These are phyloP conservation scores for Trypanosoma grayi DNA, from an alignment of 208 protist genomes.

Conservation along the genomic window DNA sequence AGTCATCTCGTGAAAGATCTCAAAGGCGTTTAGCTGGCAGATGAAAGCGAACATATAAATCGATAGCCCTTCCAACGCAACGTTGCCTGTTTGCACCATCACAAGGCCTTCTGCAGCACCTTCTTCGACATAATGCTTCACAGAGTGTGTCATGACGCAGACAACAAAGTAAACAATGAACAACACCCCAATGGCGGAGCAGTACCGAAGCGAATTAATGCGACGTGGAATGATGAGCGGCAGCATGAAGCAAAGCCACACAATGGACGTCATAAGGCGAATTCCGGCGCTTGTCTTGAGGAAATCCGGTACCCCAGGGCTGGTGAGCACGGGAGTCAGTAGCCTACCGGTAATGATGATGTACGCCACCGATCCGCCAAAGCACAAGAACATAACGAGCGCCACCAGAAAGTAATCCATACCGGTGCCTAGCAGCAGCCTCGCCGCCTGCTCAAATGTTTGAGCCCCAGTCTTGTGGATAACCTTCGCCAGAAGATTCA, in stretches of 20 bases:
- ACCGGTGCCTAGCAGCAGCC: conserved; percentile 51
- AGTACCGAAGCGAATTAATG: conserved; percentile 80
- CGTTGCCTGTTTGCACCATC: conserved; percentile 31
- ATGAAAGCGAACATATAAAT: conserved; percentile 69
- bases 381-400: conserved; percentile 82
- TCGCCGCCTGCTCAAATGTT: conserved; percentile 78
- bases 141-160: conserved; percentile 54
- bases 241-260: conserved; percentile 66
- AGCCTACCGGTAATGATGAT: conserved; percentile 73
- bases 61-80: conserved; percentile 39
- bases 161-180: conserved; percentile 75
- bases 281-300: conserved; percentile 36
- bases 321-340: conserved; percentile 51
- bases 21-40: conserved; percentile 67
- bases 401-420: conserved; percentile 72
- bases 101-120: conserved; percentile 32
- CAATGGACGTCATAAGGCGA: conserved; percentile 40
- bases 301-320: conserved; percentile 29
- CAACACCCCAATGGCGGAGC: conserved; percentile 55
- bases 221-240: conserved; percentile 62
- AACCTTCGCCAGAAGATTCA: conserved; percentile 53
- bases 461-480: conserved; percentile 66
- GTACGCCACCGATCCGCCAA: conserved; percentile 75
- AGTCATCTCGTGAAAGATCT: conserved; percentile 55
- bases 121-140: conserved; percentile 6